phyloP scores from a whole-genome alignment of 768 basidiomycete genomes.

The Calocera cornea region DNA sequence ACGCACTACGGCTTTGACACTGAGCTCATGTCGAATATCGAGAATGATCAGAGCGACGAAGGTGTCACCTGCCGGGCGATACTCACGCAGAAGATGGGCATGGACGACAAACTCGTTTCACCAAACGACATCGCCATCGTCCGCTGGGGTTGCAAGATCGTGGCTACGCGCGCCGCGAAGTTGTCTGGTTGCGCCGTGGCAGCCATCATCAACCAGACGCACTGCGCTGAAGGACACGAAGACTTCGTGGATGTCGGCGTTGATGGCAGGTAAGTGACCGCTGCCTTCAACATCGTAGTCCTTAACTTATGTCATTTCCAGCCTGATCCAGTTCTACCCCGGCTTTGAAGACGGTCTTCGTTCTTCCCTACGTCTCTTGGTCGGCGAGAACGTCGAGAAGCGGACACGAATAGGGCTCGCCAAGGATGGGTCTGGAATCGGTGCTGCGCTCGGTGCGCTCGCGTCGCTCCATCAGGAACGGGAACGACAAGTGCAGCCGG shows the following conservation, averaged over 20 bases:
- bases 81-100: constrained; percentile 48
- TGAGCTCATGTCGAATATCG: constrained; percentile 75
- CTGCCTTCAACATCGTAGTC: not conserved
- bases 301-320: constrained; percentile 21
- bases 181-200: constrained; percentile 82
- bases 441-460: constrained; percentile 40
- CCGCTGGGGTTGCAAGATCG: constrained; percentile 61
- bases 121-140: constrained; percentile 50
- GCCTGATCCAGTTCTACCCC: constrained; percentile 87
- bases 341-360: constrained; percentile 63
- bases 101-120: constrained; percentile 38
- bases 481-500: not conserved
- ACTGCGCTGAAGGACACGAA: constrained; percentile 29
- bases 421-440: constrained; percentile 94
- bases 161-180: constrained; percentile 68
- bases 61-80: constrained; percentile 37
- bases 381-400: constrained; percentile 70
- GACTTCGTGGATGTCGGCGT: constrained; percentile 65
- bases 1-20: constrained; percentile 91
- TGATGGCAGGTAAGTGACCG: constrained; percentile 68
- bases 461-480: not conserved
- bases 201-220: constrained; percentile 68
- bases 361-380: constrained; percentile 54
- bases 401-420: constrained; percentile 79
- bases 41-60: constrained; percentile 43